Evolutionary conservation across 2,329 filamentous ascomycete genomes (phyloP).

Genomic region (Penicillium olsonii): DNA sequence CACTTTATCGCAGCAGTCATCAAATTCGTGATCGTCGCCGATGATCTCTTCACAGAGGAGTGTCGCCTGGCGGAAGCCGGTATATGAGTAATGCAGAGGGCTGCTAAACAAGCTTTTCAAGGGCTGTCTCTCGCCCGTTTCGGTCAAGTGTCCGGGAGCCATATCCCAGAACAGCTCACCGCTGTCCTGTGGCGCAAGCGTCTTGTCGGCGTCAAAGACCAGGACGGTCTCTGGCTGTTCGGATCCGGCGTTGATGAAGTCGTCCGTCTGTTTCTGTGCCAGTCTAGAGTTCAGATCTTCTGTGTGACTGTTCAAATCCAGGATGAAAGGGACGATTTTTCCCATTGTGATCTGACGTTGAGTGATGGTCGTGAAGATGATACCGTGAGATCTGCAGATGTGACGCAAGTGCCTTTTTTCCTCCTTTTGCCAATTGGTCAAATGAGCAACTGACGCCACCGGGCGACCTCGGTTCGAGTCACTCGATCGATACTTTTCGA

Average conservation of each 20-base stretch:
- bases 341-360: not conserved
- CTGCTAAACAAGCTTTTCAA: slow-evolving; percentile 52
- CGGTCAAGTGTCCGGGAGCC: slow-evolving; percentile 1
- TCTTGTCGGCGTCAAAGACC: slow-evolving; percentile 62
- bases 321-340: not conserved
- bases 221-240: slow-evolving; percentile 47
- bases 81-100: slow-evolving; percentile 53
- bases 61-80: slow-evolving; percentile 56
- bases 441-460: slow-evolving; percentile 34
- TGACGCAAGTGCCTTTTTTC: slow-evolving; percentile 49
- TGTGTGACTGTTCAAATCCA: not conserved
- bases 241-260: slow-evolving; percentile 24
- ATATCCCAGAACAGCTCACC: slow-evolving; percentile 15
- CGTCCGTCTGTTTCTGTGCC: slow-evolving; percentile 31
- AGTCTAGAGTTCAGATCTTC: not conserved
- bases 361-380: slow-evolving; percentile 46
- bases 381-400: slow-evolving; percentile 48
- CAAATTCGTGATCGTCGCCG: slow-evolving; percentile 41
- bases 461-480: slow-evolving; percentile 45
- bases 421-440: slow-evolving; percentile 51
- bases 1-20: slow-evolving; percentile 48
- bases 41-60: slow-evolving; percentile 54
- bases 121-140: slow-evolving; percentile 18
- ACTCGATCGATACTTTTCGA: slow-evolving; percentile 40
- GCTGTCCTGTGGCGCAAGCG: slow-evolving; percentile 45